These are phyloP conservation scores for Calophaca sinica DNA, from an alignment of 306 rosid species.

Conservation along the genomic window DNA sequence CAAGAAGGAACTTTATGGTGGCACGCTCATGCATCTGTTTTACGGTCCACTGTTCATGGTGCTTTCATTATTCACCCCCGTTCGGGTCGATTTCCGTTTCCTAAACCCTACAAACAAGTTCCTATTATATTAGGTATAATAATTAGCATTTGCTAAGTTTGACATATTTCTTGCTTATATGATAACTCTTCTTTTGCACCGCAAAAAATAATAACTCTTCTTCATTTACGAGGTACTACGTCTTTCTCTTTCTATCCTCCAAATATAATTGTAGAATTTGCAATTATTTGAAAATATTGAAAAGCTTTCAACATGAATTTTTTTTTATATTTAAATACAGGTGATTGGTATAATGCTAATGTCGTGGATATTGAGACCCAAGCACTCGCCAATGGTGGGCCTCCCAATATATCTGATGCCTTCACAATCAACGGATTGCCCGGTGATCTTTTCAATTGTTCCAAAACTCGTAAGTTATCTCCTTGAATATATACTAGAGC, in stretches of 20 bases:
- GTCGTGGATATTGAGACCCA: slow-evolving; percentile 53
- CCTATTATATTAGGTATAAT: slow-evolving; percentile 57
- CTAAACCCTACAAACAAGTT: slow-evolving; percentile 49
- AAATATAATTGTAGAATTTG: too few relatives aligned
- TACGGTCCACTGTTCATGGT: slow-evolving; percentile 68
- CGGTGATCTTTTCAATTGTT: slow-evolving; percentile 62
- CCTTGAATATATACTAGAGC: too few relatives aligned
- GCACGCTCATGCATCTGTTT: slow-evolving; percentile 65
- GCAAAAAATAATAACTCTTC: too few relatives aligned
- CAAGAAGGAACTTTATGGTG: slow-evolving; percentile 82
- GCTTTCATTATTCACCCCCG: slow-evolving; percentile 61
- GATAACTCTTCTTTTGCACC: too few relatives aligned
- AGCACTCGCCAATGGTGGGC: slow-evolving; percentile 40
- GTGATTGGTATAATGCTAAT: slow-evolving; percentile 69
- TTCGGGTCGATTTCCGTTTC: slow-evolving; percentile 43
- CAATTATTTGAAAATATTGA: neutral
- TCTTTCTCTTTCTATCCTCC: too few relatives aligned
- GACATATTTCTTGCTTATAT: too few relatives aligned
- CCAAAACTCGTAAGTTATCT: slow-evolving; percentile 35
- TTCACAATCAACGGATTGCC: slow-evolving; percentile 68
- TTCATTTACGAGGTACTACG: too few relatives aligned
- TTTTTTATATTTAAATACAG: slow-evolving; percentile 37
- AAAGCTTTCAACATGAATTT: too few relatives aligned
- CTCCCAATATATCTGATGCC: slow-evolving; percentile 50
- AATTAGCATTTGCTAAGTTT: neutral